A percentile compares a stretch with the other conserved stretches of the same genome.
These are phyloP conservation scores for Suillus bovinus DNA, from an alignment of 768 basidiomycete genomes.

Conservation along the genomic window DNA sequence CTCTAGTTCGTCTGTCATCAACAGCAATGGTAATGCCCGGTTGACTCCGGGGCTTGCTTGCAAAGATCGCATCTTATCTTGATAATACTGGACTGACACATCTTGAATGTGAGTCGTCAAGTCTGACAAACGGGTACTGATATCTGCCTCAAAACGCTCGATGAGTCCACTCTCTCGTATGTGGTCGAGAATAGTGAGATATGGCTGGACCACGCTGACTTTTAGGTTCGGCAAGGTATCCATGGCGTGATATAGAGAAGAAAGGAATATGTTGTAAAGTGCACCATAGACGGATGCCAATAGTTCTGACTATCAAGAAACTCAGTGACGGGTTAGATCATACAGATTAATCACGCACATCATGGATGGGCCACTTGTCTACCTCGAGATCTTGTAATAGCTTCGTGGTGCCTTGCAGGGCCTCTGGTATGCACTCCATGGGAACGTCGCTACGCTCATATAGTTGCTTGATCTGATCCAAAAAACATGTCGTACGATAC, in stretches of 20 bases:
- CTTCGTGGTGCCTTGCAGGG: constrained; percentile 70
- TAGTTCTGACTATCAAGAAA: constrained; percentile 55
- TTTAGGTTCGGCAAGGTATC: constrained; percentile 76
- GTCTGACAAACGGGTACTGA: constrained; percentile 64
- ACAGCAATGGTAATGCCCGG: constrained; percentile 73
- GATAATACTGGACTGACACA: constrained; percentile 62
- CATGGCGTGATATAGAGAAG: constrained; percentile 81
- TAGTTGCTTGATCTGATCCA: constrained; percentile 83
- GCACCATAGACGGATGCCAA: constrained; percentile 66
- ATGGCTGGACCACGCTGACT: constrained; percentile 64
- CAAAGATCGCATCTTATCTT: constrained; percentile 60
- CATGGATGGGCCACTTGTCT: constrained; percentile 76
- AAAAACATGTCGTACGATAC: constrained; percentile 76
- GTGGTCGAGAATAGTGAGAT: constrained; percentile 65
- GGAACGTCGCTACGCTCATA: constrained; percentile 91
- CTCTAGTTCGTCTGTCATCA: constrained; percentile 89
- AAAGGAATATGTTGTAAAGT: constrained; percentile 86
- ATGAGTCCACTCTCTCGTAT: constrained; percentile 70
- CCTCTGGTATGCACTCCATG: constrained; percentile 92
- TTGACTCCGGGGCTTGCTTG: constrained; percentile 75
- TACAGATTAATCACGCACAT: constrained; percentile 55
- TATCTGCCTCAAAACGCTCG: constrained; percentile 73
- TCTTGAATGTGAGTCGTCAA: constrained; percentile 64
- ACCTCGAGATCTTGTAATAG: constrained; percentile 69
- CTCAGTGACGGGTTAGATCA: constrained; percentile 12